Percentiles rank a stretch among this genome's conserved stretches.
phyloP scores from a whole-genome alignment of 2,329 filamentous ascomycete genomes.

The Lizonia empirigonia region DNA sequence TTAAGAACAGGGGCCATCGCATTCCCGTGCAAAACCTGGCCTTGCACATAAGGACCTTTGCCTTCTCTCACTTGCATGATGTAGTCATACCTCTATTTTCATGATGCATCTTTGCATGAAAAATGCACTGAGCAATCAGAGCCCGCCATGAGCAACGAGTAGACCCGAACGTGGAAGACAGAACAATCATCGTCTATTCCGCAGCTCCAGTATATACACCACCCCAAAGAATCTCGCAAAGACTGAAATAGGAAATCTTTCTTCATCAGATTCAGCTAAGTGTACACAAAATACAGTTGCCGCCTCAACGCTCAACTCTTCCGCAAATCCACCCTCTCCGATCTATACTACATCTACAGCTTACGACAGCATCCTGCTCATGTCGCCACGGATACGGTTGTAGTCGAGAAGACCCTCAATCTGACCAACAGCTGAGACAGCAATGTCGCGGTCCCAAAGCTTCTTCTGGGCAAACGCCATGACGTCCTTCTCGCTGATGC shows the following conservation, averaged over 20 bases:
- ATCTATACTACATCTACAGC: constrained; percentile 6
- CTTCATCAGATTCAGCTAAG: constrained; percentile 40
- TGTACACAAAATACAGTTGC: constrained; percentile 46
- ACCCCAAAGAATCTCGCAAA: constrained; percentile 11
- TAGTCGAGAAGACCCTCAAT: constrained; percentile 86
- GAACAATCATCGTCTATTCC: constrained; percentile 3
- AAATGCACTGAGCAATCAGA: too few species aligned
- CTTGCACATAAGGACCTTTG: neutral
- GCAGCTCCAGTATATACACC: constrained; percentile 12
- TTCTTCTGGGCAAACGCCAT: constrained; percentile 95
- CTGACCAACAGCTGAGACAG: constrained; percentile 88
- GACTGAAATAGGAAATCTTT: constrained; percentile 34
- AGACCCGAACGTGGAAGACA: too few species aligned
- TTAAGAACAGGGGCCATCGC: neutral
- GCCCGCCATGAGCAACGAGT: too few species aligned
- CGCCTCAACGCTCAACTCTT: constrained; percentile 23
- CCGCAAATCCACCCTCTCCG: too few species aligned
- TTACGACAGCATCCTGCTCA: constrained; percentile 73
- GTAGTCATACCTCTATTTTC: neutral
- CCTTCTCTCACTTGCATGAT: neutral
- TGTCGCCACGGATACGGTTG: constrained; percentile 78
- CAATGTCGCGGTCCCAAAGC: constrained; percentile 97
- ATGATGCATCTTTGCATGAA: too few species aligned
- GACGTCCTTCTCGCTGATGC: constrained; percentile 92
- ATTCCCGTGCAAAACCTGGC: neutral